Evolutionary conservation across 768 basidiomycete species (phyloP), one percentile per base, ranked within the genome.

Genomic region (Leccinum truebloodii): DNA sequence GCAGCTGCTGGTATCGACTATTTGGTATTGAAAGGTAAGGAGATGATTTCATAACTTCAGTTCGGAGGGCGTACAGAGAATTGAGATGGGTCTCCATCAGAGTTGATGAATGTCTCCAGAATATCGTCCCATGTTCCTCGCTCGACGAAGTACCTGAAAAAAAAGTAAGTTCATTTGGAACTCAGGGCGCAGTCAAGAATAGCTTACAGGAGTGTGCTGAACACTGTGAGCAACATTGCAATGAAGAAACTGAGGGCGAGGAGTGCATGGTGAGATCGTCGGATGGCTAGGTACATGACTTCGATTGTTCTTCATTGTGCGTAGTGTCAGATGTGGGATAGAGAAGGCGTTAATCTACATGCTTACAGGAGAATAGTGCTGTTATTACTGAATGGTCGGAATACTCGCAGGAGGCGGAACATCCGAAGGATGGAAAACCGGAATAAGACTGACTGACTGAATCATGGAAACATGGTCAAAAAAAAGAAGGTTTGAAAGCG

Each of bases 351-450:
- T 20, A 48, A 4, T 34, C 9, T 16, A 52, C 26, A n/a, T 62
- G 80, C 90, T 58, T 72, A 92, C 86, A 93, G 75, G n/a, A 94
- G 80, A 59, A 93, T 86, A 16, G 88, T 90, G 65, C 87, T 86
- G 63, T 87, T 92, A 67, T 93, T 87, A 59, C 87, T 84, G 81
- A 96, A 96, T 0, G 94, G 92, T 52, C 91, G 79, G 75, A 96
- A 97, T 7, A 95, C 93, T 22, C 94, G 86, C 26, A 95, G 74
- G 3, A 96, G 82, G 34, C 94, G 87, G 73, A 95, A 95, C 76
- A 93, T 94, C 41, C 94, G 82, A 37, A 97, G 77, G 58, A 96
- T 95, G 0, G 93, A 94, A 72, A 95, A 97, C 18, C 94, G 82
- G 75, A 95, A 96, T 56, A 94, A 79, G 35, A 89, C 88, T 4